These are phyloP conservation scores for Akanthomyces uredinophilus DNA, from an alignment of 2,329 filamentous ascomycete genomes.

Conservation along the genomic window DNA sequence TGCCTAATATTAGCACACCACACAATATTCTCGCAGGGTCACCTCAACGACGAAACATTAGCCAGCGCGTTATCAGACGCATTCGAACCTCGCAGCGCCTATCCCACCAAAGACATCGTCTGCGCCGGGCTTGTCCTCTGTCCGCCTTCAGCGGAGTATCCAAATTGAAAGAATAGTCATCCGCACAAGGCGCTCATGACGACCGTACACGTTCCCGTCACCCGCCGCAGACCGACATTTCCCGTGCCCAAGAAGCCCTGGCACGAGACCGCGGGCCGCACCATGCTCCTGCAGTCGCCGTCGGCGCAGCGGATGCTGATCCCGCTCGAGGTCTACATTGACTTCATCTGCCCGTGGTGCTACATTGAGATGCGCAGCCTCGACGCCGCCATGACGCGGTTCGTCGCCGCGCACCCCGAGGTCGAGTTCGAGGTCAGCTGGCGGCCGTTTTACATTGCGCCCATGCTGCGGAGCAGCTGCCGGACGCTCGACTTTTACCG, in stretches of 20 bases:
- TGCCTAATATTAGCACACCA: no score
- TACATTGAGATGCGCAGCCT: slow-evolving; percentile 45
- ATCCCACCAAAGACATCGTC: neutral
- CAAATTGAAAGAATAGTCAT: no score
- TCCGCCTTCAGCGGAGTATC: no score
- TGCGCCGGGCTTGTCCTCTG: no score
- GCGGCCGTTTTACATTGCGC: slow-evolving; percentile 43
- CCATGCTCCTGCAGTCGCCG: neutral
- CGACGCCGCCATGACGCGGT: slow-evolving; percentile 39
- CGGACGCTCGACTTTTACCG: slow-evolving; percentile 31
- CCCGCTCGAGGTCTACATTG: slow-evolving; percentile 42
- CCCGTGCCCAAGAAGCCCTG: neutral
- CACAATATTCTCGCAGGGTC: neutral
- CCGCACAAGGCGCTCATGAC: neutral
- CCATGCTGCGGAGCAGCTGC: slow-evolving; percentile 25
- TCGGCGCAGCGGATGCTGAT: slow-evolving; percentile 15
- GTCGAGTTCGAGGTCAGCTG: slow-evolving; percentile 42
- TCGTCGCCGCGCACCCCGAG: slow-evolving; percentile 35
- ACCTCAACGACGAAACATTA: neutral
- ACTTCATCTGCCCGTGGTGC: slow-evolving; percentile 49
- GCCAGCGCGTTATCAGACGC: slow-evolving; percentile 1
- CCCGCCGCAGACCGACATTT: neutral
- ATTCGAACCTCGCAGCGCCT: neutral
- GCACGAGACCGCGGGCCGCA: neutral
- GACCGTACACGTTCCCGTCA: neutral